These are phyloP conservation scores for Onygenales sp. DNA, from an alignment of 2,329 filamentous ascomycete genomes.

Conservation along the genomic window DNA sequence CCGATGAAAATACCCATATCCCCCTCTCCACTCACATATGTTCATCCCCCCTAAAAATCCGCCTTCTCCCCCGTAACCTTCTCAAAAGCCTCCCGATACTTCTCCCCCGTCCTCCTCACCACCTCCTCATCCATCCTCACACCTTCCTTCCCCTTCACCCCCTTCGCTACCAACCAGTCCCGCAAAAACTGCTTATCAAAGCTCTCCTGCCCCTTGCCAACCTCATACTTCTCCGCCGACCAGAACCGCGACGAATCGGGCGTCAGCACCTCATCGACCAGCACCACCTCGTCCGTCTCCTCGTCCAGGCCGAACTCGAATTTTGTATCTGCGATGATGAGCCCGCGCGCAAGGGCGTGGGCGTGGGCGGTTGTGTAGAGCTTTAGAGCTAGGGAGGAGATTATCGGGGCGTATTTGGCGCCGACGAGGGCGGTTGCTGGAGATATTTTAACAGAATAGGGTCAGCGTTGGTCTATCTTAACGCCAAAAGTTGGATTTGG, in stretches of 20 bases:
- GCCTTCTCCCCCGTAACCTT: constrained; percentile 50
- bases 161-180: constrained; percentile 67
- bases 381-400: constrained; percentile 55
- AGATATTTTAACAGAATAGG: not conserved
- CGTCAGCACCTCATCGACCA: constrained; percentile 79
- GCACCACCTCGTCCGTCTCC: constrained; percentile 56
- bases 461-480: too few relatives aligned
- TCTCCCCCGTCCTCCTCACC: constrained; percentile 55
- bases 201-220: constrained; percentile 67
- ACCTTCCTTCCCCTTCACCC: constrained; percentile 64
- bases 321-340: constrained; percentile 71
- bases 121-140: constrained; percentile 66
- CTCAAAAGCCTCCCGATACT: constrained; percentile 69
- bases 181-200: constrained; percentile 83
- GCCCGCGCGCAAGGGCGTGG: constrained; percentile 44
- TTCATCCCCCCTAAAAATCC: not conserved
- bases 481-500: too few relatives aligned
- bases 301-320: constrained; percentile 66
- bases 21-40: too few relatives aligned
- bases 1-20: not conserved
- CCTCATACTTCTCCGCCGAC: constrained; percentile 61
- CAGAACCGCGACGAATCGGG: constrained; percentile 83
- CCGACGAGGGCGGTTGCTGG: constrained; percentile 53
- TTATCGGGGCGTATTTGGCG: constrained; percentile 51
- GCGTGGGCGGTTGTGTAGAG: constrained; percentile 49